Evolutionary conservation across 495 filamentous ascomycete genomes (phyloP), one percentile per base, ranked within the genome.

Genomic region (Poronia punctata): DNA sequence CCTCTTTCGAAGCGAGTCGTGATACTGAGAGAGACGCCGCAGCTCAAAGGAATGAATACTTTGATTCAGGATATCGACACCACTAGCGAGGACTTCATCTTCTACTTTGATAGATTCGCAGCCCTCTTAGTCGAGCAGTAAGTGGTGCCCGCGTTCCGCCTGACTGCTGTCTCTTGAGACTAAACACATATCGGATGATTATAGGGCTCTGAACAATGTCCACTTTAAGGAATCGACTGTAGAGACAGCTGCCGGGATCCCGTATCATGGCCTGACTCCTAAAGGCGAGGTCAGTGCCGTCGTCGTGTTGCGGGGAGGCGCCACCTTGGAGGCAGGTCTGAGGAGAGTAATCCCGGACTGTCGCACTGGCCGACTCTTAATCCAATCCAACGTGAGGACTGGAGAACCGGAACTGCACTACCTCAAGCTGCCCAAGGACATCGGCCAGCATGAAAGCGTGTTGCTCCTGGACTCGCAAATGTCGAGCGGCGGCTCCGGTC

Each of bases 391-490:
- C 54, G 66, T 82, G 20, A 70, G 78, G 3, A 94, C 83, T 17
- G 82, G 83, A 25, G 93, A 96, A 56, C 92, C 92, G 0, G 89
- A 95, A 57, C 63, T 98, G 37, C 93, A 97, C 56, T 97, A 84
- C 50, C 66, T 84, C 14, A 85, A 83, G 24, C 67, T 98, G 4
- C 81, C 88, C 2, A 59, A 70, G 12, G 71, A 83, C 40, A 81
- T 95, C 43, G 65, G 71, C 37, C 56, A 70, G 46, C 82, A 95
- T 57, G 77, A 82, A 43, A 78, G 79, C 35, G 87, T 98, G 10
- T 70, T 98, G 35, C 67, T 98, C 24, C 66, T 97, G 12, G 93
- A 97, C 60, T 78, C 88, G 14, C 92, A 98, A 56, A 95, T 98
- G 82, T 83, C 83, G 11, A 86, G 82, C 44, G 92, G 92, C 12